phyloP scores from a whole-genome alignment of 306 rosid species.

The Arachis hypogaea region DNA sequence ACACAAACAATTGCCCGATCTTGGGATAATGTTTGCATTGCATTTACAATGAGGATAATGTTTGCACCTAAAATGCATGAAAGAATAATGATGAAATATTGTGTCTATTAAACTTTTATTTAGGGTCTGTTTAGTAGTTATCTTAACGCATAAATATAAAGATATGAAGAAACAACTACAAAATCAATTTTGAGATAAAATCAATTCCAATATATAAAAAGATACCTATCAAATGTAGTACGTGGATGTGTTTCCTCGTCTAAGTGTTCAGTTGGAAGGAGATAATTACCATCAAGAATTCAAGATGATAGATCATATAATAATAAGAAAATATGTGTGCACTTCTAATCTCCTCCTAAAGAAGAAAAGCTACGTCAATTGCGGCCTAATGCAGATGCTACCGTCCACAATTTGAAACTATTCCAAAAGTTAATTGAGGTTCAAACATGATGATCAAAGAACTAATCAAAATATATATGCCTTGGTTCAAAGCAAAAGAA shows the following conservation, averaged over 20 bases:
- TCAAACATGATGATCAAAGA: neutral
- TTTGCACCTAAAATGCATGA: neutral
- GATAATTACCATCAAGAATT: neutral
- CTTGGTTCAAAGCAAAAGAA: neutral
- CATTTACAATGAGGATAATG: neutral
- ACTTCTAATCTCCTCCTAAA: neutral
- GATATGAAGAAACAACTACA: too few species aligned
- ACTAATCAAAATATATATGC: slow-evolving; percentile 1
- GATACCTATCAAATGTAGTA: neutral
- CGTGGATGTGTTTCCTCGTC: neutral
- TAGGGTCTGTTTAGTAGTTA: too few species aligned
- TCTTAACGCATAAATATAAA: too few species aligned
- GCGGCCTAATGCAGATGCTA: neutral
- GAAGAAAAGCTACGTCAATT: slow-evolving; percentile 6
- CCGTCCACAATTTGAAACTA: neutral
- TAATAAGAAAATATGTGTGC: neutral
- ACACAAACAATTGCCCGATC: neutral
- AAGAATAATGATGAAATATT: neutral
- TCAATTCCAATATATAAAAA: too few species aligned
- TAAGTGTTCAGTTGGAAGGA: slow-evolving; percentile 1
- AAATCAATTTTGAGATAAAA: too few species aligned
- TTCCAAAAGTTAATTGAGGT: slow-evolving; percentile 16
- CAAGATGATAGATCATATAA: neutral
- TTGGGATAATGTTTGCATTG: neutral
- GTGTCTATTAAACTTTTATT: too few species aligned